A percentile compares a stretch with the other conserved stretches of the same genome.
Conservation (phyloP, 129 eudicot genomes). For the Flaveria robusta region DNA sequence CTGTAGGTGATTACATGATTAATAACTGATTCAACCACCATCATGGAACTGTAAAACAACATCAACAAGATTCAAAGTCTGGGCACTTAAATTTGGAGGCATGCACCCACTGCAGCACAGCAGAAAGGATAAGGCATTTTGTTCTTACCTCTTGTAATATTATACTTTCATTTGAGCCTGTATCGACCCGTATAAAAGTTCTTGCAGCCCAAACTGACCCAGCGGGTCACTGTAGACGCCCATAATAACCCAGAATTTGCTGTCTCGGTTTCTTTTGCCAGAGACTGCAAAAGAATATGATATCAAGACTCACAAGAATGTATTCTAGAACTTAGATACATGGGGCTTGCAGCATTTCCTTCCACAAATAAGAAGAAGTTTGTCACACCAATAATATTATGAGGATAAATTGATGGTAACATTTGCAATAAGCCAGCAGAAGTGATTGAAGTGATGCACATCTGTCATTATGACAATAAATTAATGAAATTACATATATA, state of each 20-base stretch:
- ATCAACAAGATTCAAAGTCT: slow-evolving; percentile 81
- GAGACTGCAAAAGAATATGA: not conserved
- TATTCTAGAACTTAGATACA: not conserved
- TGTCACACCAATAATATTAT: not conserved
- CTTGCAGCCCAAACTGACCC: not conserved
- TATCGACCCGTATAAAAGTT: not conserved
- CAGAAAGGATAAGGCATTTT: slow-evolving; percentile 13
- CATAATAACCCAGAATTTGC: not conserved
- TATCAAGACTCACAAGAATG: not conserved
- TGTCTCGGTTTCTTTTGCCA: not conserved
- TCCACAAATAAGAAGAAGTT: not conserved
- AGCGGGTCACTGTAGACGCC: not conserved
- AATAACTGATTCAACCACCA: slow-evolving; percentile 92
- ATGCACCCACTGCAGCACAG: slow-evolving; percentile 69
- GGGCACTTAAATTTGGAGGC: slow-evolving; percentile 72
- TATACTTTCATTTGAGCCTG: not conserved
- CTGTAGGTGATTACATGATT: not conserved
- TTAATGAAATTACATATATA: not conserved
- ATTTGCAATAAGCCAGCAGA: not conserved
- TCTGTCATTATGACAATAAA: too few relatives aligned
- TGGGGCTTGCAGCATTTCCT: not conserved
- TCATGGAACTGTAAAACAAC: slow-evolving; percentile 84
- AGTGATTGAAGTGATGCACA: not conserved
- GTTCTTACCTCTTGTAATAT: not conserved
- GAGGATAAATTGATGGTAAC: not conserved